Evolutionary conservation across 1,284 basidiomycete species (phyloP).

Genomic region (Chalciporus sp.): DNA sequence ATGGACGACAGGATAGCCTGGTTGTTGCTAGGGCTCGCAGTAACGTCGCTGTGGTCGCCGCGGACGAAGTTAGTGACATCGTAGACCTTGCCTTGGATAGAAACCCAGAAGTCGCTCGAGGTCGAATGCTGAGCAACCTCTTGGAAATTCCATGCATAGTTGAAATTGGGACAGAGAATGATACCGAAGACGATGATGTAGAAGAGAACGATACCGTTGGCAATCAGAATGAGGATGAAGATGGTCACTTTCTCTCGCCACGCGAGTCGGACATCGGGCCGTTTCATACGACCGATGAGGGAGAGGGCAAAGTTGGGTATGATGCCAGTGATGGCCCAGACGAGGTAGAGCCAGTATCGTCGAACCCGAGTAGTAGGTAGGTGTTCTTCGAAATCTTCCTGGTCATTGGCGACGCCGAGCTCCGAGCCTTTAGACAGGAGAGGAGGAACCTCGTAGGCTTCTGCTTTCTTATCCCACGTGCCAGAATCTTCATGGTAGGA

Average conservation of each 20-base stretch:
- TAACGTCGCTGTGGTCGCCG: constrained; percentile 84
- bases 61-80: constrained; percentile 89
- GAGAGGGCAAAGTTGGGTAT: constrained; percentile 77
- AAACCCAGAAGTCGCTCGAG: constrained; percentile 80
- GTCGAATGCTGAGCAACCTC: constrained; percentile 80
- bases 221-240: constrained; percentile 82
- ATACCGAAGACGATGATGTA: constrained; percentile 90
- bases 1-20: constrained; percentile 70
- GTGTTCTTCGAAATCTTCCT: constrained; percentile 76
- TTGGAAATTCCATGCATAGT: constrained; percentile 83
- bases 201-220: constrained; percentile 85
- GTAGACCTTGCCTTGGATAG: constrained; percentile 91
- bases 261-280: constrained; percentile 91
- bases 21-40: constrained; percentile 64
- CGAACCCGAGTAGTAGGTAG: constrained; percentile 78
- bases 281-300: constrained; percentile 88
- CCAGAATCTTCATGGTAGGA: constrained; percentile 44
- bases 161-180: constrained; percentile 89
- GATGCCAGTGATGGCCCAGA: constrained; percentile 82
- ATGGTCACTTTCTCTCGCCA: constrained; percentile 98
- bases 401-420: constrained; percentile 56
- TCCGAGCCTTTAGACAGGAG: constrained; percentile 47
- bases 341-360: constrained; percentile 67
- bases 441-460: constrained; percentile 35
- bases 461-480: constrained; percentile 54